phyloP scores from a whole-genome alignment of 2,329 filamentous ascomycete genomes.

The Cadophora malorum region DNA sequence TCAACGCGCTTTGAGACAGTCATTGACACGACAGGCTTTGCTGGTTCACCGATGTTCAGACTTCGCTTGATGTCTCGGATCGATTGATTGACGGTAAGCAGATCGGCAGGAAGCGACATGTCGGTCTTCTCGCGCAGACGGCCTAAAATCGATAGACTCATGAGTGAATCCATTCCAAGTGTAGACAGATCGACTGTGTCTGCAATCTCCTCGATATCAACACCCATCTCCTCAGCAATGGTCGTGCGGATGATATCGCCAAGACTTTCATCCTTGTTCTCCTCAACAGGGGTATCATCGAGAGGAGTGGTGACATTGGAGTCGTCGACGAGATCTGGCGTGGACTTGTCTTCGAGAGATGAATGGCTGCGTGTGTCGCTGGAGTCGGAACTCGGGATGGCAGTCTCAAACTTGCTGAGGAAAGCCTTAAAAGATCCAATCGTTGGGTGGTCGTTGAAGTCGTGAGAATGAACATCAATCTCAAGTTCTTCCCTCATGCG shows the following conservation, averaged over 20 bases:
- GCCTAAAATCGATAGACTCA: slow-evolving; percentile 62
- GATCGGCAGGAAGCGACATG: slow-evolving; percentile 55
- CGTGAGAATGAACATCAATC: slow-evolving; percentile 51
- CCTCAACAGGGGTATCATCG: slow-evolving; percentile 53
- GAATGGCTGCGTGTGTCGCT: slow-evolving; percentile 23
- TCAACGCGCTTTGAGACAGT: slow-evolving; percentile 12
- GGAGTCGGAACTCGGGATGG: slow-evolving; percentile 22
- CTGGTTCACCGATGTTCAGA: slow-evolving; percentile 37
- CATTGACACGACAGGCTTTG: slow-evolving; percentile 20
- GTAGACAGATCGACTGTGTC: slow-evolving; percentile 61
- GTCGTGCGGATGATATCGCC: slow-evolving; percentile 66
- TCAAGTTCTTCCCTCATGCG: slow-evolving; percentile 64
- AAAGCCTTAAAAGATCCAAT: slow-evolving; percentile 59
- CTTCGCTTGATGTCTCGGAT: slow-evolving; percentile 43
- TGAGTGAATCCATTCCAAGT: slow-evolving; percentile 64
- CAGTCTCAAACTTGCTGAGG: slow-evolving; percentile 49
- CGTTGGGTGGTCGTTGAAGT: slow-evolving; percentile 54
- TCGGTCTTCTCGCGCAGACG: slow-evolving; percentile 61
- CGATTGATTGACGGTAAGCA: slow-evolving; percentile 37
- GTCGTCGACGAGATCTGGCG: slow-evolving; percentile 54
- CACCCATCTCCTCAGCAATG: slow-evolving; percentile 74
- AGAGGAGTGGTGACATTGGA: slow-evolving; percentile 60
- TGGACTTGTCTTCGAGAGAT: slow-evolving; percentile 34
- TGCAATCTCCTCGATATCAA: slow-evolving; percentile 68
- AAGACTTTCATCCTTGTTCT: slow-evolving; percentile 54